Evolutionary conservation across 176 grass and related monocot genomes (phyloP), one percentile per base, ranked within the genome.

Genomic region (Phoenix dactylifera): DNA sequence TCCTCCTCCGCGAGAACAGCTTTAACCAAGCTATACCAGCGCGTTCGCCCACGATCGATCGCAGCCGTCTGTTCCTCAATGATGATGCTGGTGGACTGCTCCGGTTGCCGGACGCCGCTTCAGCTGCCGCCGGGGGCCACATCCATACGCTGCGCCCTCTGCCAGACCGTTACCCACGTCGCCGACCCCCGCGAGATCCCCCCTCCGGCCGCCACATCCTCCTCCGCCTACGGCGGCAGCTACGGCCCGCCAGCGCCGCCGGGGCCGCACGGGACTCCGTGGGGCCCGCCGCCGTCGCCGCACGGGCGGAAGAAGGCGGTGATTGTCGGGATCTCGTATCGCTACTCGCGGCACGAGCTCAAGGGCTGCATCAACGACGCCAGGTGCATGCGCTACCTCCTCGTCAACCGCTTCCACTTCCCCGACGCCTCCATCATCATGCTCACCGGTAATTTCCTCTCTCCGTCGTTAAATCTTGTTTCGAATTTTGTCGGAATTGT

Each of bases 331-430:
- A 98, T 98, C 65, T 98, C 93, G 22, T 98, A 98, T 73, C 75
- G 84, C 7, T 65, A 55, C 79, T 89, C 93, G 28, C 84, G 93
- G 1, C 93, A 92, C 76, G 87, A 98, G 78, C 87, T 98, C 56
- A 98, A 92, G 70, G 93, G 93, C 1, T 98, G 93, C 76, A 75
- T 91, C 72, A 98, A 98, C 70, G 93, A 98, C 72, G 93, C 88
- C 70, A 98, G 89, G 73, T 98, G 93, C 84, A 98, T 98, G 93
- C 81, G 74, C 32, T 83, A 83, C 78, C 76, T 98, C 56, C 87
- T 98, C 26, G 76, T 73, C 52, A 92, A 86, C 63, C 87, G 84
- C 24, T 98, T 92, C 87, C 55, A 80, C 18, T 98, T 98, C 76
- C 87, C 93, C 2, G 87, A 98, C 54, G 68, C 89, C 10, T 88